Percentiles rank a stretch among this genome's conserved stretches.
phyloP scores from a whole-genome alignment of 129 eudicot genomes.

The Flaveria brownii region DNA sequence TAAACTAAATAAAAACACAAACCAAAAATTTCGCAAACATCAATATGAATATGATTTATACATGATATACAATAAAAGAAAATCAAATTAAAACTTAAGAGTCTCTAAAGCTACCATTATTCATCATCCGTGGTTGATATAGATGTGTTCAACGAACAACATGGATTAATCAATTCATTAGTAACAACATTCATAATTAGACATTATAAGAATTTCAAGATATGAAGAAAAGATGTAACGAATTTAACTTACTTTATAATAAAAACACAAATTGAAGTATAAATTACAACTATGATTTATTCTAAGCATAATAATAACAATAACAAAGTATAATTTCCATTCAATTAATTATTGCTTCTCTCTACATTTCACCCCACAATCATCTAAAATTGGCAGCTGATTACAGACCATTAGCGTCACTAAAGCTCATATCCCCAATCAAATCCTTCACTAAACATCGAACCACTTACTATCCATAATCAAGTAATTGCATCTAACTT shows the following conservation, averaged over 20 bases:
- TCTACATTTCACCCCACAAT: conserved; percentile 16
- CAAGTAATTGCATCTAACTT: no score
- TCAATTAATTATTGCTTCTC: conserved; percentile 28
- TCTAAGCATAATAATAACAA: background rate
- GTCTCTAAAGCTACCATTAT: no score
- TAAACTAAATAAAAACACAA: background rate
- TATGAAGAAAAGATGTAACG: background rate
- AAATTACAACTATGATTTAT: background rate
- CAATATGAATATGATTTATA: background rate
- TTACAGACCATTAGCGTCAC: conserved; percentile 27
- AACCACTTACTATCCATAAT: conserved; percentile 17
- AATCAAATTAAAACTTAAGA: no score
- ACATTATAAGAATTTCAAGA: no score
- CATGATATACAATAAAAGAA: no score
- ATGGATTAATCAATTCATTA: no score
- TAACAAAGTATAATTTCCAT: conserved; percentile 19
- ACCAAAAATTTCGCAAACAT: background rate
- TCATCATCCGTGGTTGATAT: no score
- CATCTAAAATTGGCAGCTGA: conserved; percentile 26
- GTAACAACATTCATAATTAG: no score
- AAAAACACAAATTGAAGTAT: background rate
- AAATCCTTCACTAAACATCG: conserved; percentile 22
- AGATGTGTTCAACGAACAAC: no score
- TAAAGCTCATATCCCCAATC: conserved; percentile 22
- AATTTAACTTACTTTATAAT: background rate